Evolutionary conservation across 805 yeast species (phyloP).

Genomic region (Lipomyces sp.): DNA sequence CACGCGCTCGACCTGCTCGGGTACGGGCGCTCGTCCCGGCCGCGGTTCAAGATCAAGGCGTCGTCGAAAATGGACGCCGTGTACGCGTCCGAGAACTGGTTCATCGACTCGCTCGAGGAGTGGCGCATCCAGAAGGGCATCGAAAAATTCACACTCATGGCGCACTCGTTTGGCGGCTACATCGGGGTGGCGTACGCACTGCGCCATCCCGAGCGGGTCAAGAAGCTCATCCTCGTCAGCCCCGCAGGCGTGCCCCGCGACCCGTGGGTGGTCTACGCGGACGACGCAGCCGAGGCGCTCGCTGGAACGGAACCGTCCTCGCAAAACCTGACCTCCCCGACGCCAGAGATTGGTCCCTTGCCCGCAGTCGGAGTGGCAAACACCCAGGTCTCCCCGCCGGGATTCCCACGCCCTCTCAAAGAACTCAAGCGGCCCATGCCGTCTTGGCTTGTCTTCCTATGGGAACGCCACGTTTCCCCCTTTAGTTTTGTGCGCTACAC

Average conservation of each 20-base stretch:
- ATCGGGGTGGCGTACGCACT: slow-evolving; percentile 65
- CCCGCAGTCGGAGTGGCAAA: slow-evolving; percentile 17
- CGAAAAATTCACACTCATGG: slow-evolving; percentile 56
- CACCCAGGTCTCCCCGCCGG: slow-evolving; percentile 15
- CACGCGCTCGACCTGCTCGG: slow-evolving; percentile 89
- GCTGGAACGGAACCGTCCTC: background rate
- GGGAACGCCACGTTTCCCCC: slow-evolving; percentile 88
- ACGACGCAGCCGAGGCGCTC: slow-evolving; percentile 4
- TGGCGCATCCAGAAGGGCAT: slow-evolving; percentile 59
- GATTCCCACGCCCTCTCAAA: slow-evolving; percentile 15
- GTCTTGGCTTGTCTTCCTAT: slow-evolving; percentile 68
- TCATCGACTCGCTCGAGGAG: slow-evolving; percentile 57
- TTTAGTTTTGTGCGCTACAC: slow-evolving; percentile 72
- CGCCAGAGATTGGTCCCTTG: background rate
- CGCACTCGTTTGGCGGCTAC: slow-evolving; percentile 94
- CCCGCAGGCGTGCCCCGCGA: slow-evolving; percentile 76
- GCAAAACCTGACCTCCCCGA: background rate
- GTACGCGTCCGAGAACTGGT: slow-evolving; percentile 56
- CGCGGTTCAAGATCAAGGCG: slow-evolving; percentile 47
- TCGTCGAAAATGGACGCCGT: slow-evolving; percentile 41
- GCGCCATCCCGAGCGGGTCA: slow-evolving; percentile 57
- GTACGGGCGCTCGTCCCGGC: slow-evolving; percentile 85
- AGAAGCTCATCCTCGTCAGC: slow-evolving; percentile 71
- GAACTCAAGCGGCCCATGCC: slow-evolving; percentile 52
- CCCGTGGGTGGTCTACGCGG: slow-evolving; percentile 24